Evolutionary conservation across 2,329 filamentous ascomycete species (phyloP).

Genomic region (Cordyceps fumosorosea): DNA sequence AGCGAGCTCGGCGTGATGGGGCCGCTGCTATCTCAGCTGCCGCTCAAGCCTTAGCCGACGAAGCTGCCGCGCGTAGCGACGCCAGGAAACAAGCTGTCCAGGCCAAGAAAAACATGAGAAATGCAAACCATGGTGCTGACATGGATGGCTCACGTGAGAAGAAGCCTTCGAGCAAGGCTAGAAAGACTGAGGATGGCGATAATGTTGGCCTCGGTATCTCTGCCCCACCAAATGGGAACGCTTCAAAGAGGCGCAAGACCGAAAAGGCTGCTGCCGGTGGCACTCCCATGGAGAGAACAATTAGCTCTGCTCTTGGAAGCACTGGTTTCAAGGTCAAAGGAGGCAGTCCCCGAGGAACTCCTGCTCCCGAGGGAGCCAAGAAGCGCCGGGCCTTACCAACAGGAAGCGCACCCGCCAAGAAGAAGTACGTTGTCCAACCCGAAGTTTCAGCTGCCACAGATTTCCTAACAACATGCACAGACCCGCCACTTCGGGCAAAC

Average conservation of each 20-base stretch:
- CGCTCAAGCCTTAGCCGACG: slow-evolving; percentile 70
- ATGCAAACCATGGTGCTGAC: slow-evolving; percentile 68
- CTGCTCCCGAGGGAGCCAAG: slow-evolving; percentile 62
- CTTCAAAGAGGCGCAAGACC: slow-evolving; percentile 72
- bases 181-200: slow-evolving; percentile 51
- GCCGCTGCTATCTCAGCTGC: slow-evolving; percentile 72
- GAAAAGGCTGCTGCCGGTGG: slow-evolving; percentile 56
- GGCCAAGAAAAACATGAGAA: slow-evolving; percentile 66
- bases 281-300: slow-evolving; percentile 58
- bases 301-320: slow-evolving; percentile 50
- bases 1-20: slow-evolving; percentile 71
- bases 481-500: slow-evolving; percentile 44
- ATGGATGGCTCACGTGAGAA: slow-evolving; percentile 72
- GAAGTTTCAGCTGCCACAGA: slow-evolving; percentile 10
- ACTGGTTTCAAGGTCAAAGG: slow-evolving; percentile 50
- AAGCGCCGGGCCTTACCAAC: slow-evolving; percentile 60
- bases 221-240: slow-evolving; percentile 42
- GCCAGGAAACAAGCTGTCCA: slow-evolving; percentile 75
- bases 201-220: slow-evolving; percentile 61
- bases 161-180: slow-evolving; percentile 52
- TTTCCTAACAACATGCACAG: slow-evolving; percentile 19
- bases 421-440: slow-evolving; percentile 51
- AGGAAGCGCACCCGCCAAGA: slow-evolving; percentile 66
- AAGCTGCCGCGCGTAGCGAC: slow-evolving; percentile 78
- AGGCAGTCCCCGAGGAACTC: slow-evolving; percentile 63